phyloP scores from a whole-genome alignment of 169 alveolate genomes.

The Eimeria maxima region DNA sequence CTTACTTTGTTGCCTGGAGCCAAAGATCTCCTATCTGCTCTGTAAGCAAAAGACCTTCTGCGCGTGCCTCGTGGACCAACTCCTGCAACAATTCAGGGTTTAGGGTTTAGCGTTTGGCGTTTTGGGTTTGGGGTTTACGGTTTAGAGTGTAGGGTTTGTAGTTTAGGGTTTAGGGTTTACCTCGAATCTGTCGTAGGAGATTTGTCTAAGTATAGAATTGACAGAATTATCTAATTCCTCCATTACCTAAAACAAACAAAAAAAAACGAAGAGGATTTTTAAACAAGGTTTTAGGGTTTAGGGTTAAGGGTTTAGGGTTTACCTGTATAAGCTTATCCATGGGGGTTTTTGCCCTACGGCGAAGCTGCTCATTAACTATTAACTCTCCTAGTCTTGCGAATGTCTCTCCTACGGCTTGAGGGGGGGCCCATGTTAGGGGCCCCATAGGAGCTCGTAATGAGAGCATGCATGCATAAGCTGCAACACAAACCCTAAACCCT shows the following conservation, averaged over 20 bases:
- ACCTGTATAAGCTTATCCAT: neutral
- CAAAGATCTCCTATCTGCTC: slow-evolving; percentile 12
- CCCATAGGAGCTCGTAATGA: neutral
- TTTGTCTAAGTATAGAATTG: slow-evolving; percentile 10
- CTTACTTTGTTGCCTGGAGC: slow-evolving; percentile 37
- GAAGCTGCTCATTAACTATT: neutral
- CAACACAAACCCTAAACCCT: neutral
- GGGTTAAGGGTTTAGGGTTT: too few species aligned
- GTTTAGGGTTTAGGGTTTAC: neutral
- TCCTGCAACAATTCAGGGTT: neutral
- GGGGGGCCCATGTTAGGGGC: neutral
- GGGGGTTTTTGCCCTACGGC: neutral
- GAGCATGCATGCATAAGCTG: slow-evolving; percentile 16
- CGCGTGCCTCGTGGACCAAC: slow-evolving; percentile 41
- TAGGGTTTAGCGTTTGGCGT: slow-evolving; percentile 31
- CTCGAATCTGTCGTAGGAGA: slow-evolving; percentile 40
- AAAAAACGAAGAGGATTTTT: too few species aligned
- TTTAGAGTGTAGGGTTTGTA: neutral
- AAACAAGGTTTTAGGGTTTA: neutral
- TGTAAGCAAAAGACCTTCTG: slow-evolving; percentile 18
- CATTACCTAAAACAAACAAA: slow-evolving; percentile 14
- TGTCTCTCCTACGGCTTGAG: slow-evolving; percentile 10
- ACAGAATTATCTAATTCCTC: neutral
- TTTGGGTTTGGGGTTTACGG: slow-evolving; percentile 20
- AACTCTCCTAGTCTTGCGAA: neutral